phyloP scores from a whole-genome alignment of 2,329 filamentous ascomycete species.

The Aaosphaeria pasadenensis region DNA sequence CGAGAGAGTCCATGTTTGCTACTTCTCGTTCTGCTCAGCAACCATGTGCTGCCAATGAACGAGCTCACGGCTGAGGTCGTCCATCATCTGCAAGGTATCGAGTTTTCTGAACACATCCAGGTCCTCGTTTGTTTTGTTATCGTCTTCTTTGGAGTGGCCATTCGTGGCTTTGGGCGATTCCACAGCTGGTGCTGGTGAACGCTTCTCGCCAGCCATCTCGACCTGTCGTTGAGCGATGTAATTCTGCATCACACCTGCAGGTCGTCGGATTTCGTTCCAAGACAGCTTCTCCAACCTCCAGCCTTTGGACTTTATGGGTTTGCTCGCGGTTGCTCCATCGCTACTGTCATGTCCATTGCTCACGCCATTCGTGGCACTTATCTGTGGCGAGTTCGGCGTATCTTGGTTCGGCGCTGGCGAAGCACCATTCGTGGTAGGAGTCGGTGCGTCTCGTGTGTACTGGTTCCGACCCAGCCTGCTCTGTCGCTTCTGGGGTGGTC shows the following conservation, averaged over 20 bases:
- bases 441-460: conserved; percentile 31
- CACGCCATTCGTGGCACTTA: conserved; percentile 27
- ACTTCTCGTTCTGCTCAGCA: conserved; percentile 27
- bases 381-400: conserved; percentile 27
- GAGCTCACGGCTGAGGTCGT: conserved; percentile 73
- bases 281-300: conserved; percentile 61
- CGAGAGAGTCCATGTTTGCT: not conserved
- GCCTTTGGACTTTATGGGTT: conserved; percentile 58
- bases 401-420: conserved; percentile 29
- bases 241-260: conserved; percentile 79
- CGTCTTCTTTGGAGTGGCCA: conserved; percentile 16
- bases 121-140: conserved; percentile 43
- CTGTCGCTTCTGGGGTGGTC: conserved; percentile 31
- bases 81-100: conserved; percentile 86
- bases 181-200: conserved; percentile 20
- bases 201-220: conserved; percentile 68
- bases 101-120: conserved; percentile 64
- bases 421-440: conserved; percentile 30
- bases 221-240: conserved; percentile 88
- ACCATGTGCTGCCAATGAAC: conserved; percentile 74
- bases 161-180: conserved; percentile 19
- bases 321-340: conserved; percentile 53
- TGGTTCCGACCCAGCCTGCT: conserved; percentile 37
- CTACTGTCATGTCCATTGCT: conserved; percentile 50
- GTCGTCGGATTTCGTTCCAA: conserved; percentile 84